These are phyloP conservation scores for Suillus occidentalis DNA, from an alignment of 768 basidiomycete genomes.

Conservation along the genomic window DNA sequence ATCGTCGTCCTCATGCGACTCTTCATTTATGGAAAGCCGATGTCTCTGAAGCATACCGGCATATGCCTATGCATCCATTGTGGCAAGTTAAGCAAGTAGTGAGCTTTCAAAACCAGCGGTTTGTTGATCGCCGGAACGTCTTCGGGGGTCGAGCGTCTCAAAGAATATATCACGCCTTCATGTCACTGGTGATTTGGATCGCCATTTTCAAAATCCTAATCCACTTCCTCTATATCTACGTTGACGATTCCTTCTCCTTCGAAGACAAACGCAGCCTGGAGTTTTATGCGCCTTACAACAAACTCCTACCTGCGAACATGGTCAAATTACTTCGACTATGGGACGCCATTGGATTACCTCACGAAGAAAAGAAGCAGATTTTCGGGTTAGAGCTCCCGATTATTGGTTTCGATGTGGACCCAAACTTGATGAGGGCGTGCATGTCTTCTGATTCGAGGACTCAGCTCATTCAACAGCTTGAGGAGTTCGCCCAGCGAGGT, in stretches of 20 bases:
- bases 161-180: too few relatives aligned
- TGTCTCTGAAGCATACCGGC: conserved; percentile 36
- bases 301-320: not conserved
- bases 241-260: too few relatives aligned
- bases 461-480: too few relatives aligned
- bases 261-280: not conserved
- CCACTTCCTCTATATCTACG: conserved; percentile 19
- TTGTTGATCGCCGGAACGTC: conserved; percentile 25
- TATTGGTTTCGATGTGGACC: conserved; percentile 38
- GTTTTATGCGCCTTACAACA: conserved; percentile 2
- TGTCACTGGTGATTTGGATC: too few relatives aligned
- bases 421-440: conserved; percentile 25
- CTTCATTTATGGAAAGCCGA: conserved; percentile 41
- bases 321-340: conserved; percentile 28
- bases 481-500: not conserved
- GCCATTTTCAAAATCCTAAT: conserved; percentile 11
- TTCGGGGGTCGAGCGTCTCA: conserved; percentile 27
- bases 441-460: too few relatives aligned
- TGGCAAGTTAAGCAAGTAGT: conserved; percentile 45
- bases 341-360: conserved; percentile 32
- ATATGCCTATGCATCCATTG: conserved; percentile 35
- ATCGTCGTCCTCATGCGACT: too few relatives aligned
- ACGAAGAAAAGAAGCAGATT: conserved; percentile 35
- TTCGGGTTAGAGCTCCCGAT: conserved; percentile 23
- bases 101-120: conserved; percentile 16